phyloP scores from a whole-genome alignment of 2,329 filamentous ascomycete species.

The Biscogniauxia mediterranea region DNA sequence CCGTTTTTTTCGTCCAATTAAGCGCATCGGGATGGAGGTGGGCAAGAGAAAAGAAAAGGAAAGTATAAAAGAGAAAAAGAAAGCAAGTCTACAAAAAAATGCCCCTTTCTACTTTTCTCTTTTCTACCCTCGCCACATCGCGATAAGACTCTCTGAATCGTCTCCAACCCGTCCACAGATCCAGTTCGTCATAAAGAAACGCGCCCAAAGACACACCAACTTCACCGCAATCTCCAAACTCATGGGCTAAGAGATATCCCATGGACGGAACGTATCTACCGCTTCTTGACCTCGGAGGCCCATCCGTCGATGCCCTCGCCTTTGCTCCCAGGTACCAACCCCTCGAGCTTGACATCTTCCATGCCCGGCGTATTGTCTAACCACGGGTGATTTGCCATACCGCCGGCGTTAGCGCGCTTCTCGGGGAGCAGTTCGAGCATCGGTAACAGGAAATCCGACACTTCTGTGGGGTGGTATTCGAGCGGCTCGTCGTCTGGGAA shows the following conservation, averaged over 20 bases:
- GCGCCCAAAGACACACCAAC: neutral
- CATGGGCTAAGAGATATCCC: neutral
- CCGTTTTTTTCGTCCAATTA: neutral
- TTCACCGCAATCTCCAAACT: neutral
- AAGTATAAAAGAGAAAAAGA: neutral
- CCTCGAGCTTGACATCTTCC: constrained; percentile 72
- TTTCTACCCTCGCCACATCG: neutral
- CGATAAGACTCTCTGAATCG: neutral
- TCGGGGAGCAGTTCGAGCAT: constrained; percentile 90
- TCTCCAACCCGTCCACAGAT: neutral
- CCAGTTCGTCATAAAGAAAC: neutral
- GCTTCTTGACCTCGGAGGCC: constrained; percentile 83
- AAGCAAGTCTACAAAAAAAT: neutral
- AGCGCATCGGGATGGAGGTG: neutral
- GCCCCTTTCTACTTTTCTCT: neutral
- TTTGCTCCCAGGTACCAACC: constrained; percentile 72
- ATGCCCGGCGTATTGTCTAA: constrained; percentile 85
- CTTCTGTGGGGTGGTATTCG: constrained; percentile 39
- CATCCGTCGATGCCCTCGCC: constrained; percentile 95
- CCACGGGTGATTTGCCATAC: constrained; percentile 86
- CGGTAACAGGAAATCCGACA: constrained; percentile 80
- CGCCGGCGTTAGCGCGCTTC: constrained; percentile 89
- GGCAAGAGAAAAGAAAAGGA: neutral
- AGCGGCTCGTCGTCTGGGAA: constrained; percentile 28
- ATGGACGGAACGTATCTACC: constrained; percentile 45